Evolutionary conservation across 2,329 filamentous ascomycete genomes (phyloP).

Genomic region (Colletotrichum salicis): DNA sequence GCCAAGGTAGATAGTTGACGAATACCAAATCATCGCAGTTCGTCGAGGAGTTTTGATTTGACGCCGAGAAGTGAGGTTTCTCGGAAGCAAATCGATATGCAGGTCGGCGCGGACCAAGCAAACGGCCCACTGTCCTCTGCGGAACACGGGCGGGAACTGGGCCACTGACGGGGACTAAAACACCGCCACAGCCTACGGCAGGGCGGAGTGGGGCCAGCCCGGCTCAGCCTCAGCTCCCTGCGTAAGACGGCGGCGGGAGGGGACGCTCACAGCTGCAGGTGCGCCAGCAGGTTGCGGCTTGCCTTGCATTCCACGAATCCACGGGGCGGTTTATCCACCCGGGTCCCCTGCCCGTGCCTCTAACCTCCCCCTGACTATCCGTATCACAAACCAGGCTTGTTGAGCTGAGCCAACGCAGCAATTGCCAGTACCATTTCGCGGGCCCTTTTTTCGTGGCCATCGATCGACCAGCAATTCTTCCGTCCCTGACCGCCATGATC

Average conservation of each 20-base stretch:
- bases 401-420: slow-evolving; percentile 9
- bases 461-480: slow-evolving; percentile 22
- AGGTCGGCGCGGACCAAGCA: background rate
- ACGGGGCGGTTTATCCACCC: background rate
- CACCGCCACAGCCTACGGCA: background rate
- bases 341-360: slow-evolving; percentile 6
- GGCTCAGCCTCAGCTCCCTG: slow-evolving; percentile 18
- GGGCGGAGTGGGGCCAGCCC: background rate
- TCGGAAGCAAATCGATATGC: background rate
- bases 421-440: slow-evolving; percentile 3
- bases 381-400: slow-evolving; percentile 7
- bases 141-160: background rate
- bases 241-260: background rate
- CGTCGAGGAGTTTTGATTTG: background rate
- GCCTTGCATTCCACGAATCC: background rate
- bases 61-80: background rate
- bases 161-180: background rate
- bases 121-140: background rate
- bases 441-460: slow-evolving; percentile 14
- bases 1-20: background rate
- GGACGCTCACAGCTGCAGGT: background rate
- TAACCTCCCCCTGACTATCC: slow-evolving; percentile 27
- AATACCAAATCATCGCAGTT: background rate
- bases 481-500: slow-evolving; percentile 30
- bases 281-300: background rate